These are phyloP conservation scores for Periconia digitata DNA, from an alignment of 2,329 filamentous ascomycete species.

Conservation along the genomic window DNA sequence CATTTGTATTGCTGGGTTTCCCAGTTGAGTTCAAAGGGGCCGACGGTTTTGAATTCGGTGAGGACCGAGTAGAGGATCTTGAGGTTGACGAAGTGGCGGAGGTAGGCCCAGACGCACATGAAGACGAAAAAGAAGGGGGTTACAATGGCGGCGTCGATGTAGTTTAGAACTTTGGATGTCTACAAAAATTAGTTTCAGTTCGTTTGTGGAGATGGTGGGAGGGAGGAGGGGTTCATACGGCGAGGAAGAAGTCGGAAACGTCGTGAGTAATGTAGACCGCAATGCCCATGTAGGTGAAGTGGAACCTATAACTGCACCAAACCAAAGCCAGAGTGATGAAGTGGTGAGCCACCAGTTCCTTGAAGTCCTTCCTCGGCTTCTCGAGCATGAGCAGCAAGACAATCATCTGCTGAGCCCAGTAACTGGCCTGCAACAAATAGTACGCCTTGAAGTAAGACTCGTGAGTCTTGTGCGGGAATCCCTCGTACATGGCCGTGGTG, in stretches of 20 bases:
- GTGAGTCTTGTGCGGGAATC: constrained; percentile 80
- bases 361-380: constrained; percentile 93
- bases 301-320: constrained; percentile 85
- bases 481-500: constrained; percentile 84
- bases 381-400: constrained; percentile 85
- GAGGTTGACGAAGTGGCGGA: constrained; percentile 83
- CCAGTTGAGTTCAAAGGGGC: constrained; percentile 77
- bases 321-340: constrained; percentile 86
- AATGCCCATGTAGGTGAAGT: constrained; percentile 93
- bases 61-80: constrained; percentile 74
- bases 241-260: constrained; percentile 92
- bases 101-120: constrained; percentile 82
- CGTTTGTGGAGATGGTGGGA: not conserved
- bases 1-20: constrained; percentile 77
- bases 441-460: constrained; percentile 88
- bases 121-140: constrained; percentile 83
- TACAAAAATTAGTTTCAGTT: constrained; percentile 40
- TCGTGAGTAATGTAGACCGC: constrained; percentile 95
- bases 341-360: constrained; percentile 88
- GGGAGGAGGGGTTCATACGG: constrained; percentile 58
- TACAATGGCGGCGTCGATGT: constrained; percentile 78
- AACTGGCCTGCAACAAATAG: constrained; percentile 90
- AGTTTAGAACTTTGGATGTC: constrained; percentile 91
- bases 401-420: constrained; percentile 94
- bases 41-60: constrained; percentile 73